These are phyloP conservation scores for Picochlorum sp. DNA, from an alignment of 139 green algal species.

Conservation along the genomic window DNA sequence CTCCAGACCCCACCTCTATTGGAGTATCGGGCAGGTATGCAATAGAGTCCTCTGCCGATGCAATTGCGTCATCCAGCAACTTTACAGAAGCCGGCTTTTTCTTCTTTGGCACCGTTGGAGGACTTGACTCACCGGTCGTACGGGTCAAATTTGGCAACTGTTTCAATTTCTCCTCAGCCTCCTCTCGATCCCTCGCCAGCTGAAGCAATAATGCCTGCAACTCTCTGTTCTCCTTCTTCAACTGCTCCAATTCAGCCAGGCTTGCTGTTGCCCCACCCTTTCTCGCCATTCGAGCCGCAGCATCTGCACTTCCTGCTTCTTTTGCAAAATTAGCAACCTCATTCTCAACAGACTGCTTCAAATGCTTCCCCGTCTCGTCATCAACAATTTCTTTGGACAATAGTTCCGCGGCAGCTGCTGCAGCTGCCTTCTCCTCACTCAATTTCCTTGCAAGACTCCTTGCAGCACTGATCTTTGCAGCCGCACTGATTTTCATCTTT, in stretches of 20 bases:
- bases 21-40: conserved; percentile 30
- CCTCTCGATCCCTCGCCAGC: conserved; percentile 50
- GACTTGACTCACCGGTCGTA: conserved; percentile 7
- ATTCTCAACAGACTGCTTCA: conserved; percentile 18
- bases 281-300: conserved; percentile 29
- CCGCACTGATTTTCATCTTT: conserved; percentile 24
- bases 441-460: conserved; percentile 64
- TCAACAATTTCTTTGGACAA: conserved; percentile 15
- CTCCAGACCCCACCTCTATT: conserved; percentile 19
- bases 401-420: conserved; percentile 33
- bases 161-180: conserved; percentile 30
- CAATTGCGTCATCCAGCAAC: conserved; percentile 25
- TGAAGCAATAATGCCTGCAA: conserved; percentile 58
- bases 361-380: conserved; percentile 16
- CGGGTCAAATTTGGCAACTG: conserved; percentile 15
- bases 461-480: conserved; percentile 51
- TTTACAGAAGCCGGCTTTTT: not conserved
- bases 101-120: not conserved
- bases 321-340: conserved; percentile 31
- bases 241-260: conserved; percentile 31
- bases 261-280: conserved; percentile 7
- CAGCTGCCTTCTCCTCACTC: conserved; percentile 69
- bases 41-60: conserved; percentile 14
- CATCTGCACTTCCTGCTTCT: conserved; percentile 35
- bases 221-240: conserved; percentile 64